These are phyloP conservation scores for Fusarium setosum DNA, from an alignment of 2,329 filamentous ascomycete species.

Conservation along the genomic window DNA sequence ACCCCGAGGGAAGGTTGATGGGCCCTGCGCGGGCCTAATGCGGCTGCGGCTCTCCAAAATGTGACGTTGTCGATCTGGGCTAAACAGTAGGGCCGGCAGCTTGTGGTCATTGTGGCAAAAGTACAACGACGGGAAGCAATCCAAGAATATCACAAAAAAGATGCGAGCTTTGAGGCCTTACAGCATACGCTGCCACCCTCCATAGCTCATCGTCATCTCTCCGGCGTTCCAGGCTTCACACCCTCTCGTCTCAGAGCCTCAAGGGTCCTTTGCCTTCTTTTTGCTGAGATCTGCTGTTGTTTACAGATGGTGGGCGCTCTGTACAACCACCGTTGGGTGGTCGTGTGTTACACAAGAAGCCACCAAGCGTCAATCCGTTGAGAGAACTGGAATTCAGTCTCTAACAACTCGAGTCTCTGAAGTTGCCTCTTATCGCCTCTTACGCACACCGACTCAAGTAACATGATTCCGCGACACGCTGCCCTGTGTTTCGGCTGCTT, in stretches of 20 bases:
- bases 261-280: constrained; percentile 14
- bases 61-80: background rate
- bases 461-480: background rate
- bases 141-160: constrained; percentile 3
- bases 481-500: background rate
- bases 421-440: background rate
- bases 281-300: constrained; percentile 29
- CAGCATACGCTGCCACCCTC: constrained; percentile 21
- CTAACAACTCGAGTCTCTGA: background rate
- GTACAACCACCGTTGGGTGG: constrained; percentile 19
- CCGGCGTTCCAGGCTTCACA: constrained; percentile 23
- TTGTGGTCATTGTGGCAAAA: constrained; percentile 18
- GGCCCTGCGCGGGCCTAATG: background rate
- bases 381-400: constrained; percentile 14
- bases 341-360: constrained; percentile 21
- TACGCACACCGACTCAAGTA: background rate
- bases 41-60: constrained; percentile 8
- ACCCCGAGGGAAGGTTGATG: background rate
- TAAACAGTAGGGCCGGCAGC: constrained; percentile 11
- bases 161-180: background rate
- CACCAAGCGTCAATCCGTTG: constrained; percentile 19
- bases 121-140: background rate
- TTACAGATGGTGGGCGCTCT: constrained; percentile 21
- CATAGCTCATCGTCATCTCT: constrained; percentile 26
- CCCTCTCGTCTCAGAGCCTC: constrained; percentile 28